Evolutionary conservation across 202 grass and related monocot genomes (phyloP), one percentile per base, ranked within the genome.

Genomic region (Musa balbisiana): DNA sequence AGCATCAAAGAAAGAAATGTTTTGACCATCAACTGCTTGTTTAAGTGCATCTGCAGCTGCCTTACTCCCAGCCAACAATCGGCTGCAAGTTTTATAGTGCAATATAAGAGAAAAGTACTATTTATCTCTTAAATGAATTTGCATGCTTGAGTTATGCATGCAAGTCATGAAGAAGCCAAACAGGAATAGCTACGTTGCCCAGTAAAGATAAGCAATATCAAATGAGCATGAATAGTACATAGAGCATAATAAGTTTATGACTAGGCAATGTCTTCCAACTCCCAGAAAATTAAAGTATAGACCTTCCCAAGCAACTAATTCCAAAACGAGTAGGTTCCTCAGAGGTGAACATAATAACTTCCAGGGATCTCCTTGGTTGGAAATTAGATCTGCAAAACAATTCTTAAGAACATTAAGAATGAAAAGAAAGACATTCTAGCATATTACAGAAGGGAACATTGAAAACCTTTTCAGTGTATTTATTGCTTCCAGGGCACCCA

Each of bases 311-410:
- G 71, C 90, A 98, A 27, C 88, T 91, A 64, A 93, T 93, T 84
- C 94, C 94, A 83, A 98, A 98, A 71, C 90, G 81, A 67, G 94
- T 98, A 54, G 94, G 94, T 72, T 93, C 90, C 74, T 98, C 91
- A 29, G 90, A 98, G 68, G 94, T 98, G 75, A 97, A 97, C 94
- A 97, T 97, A 65, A 97, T 89, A 78, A 97, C 86, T 67, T 93
- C 94, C 84, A 97, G 81, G 63, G 90, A 86, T 74, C 79, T 93
- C 85, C 88, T 93, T 65, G 94, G 90, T 63, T 84, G 81, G 76
- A 97, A 93, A 80, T 77, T 79, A 6, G 84, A 91, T 56, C 90
- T 93, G 78, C 66, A 81, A 65, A 70, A 67, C 15, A 84, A 15
- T 80, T n/a, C 11, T 75, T 70, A 55, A 50, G 9, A 9, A 51